phyloP scores from a whole-genome alignment of 768 basidiomycete species.

The Rubroboletus pulcherrimus region DNA sequence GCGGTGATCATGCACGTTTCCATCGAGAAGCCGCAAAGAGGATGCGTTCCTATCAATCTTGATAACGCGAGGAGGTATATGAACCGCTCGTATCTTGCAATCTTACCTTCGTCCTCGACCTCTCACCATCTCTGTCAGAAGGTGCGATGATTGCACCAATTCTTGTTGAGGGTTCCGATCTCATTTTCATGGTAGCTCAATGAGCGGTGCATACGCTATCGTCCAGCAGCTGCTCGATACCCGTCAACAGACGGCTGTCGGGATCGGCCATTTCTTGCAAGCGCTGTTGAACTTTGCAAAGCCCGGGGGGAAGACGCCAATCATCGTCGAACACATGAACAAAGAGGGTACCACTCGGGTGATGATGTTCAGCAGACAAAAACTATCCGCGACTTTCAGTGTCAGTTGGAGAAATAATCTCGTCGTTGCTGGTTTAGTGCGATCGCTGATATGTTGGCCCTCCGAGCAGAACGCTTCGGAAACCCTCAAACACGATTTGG shows the following conservation, averaged over 20 bases:
- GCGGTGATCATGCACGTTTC: slow-evolving; percentile 34
- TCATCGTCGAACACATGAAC: slow-evolving; percentile 4
- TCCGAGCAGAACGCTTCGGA: neutral
- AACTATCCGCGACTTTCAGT: neutral
- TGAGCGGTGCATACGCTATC: slow-evolving; percentile 7
- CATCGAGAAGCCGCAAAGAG: slow-evolving; percentile 51
- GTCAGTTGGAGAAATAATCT: neutral
- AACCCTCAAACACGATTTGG: neutral
- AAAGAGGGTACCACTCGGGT: neutral
- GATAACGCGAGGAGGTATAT: neutral
- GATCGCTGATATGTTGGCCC: neutral
- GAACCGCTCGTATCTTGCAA: neutral
- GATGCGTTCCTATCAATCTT: neutral
- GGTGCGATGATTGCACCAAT: neutral
- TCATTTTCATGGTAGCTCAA: neutral
- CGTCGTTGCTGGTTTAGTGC: neutral
- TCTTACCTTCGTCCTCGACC: slow-evolving; percentile 11
- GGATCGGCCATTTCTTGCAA: slow-evolving; percentile 49
- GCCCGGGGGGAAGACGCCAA: neutral
- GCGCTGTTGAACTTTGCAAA: slow-evolving; percentile 38
- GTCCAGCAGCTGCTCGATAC: slow-evolving; percentile 4
- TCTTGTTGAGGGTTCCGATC: neutral
- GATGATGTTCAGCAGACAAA: slow-evolving; percentile 13
- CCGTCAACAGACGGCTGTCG: neutral
- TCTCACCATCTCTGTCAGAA: neutral